These are phyloP conservation scores for Uncinocarpus reesii DNA, from an alignment of 2,329 filamentous ascomycete genomes.

Conservation along the genomic window DNA sequence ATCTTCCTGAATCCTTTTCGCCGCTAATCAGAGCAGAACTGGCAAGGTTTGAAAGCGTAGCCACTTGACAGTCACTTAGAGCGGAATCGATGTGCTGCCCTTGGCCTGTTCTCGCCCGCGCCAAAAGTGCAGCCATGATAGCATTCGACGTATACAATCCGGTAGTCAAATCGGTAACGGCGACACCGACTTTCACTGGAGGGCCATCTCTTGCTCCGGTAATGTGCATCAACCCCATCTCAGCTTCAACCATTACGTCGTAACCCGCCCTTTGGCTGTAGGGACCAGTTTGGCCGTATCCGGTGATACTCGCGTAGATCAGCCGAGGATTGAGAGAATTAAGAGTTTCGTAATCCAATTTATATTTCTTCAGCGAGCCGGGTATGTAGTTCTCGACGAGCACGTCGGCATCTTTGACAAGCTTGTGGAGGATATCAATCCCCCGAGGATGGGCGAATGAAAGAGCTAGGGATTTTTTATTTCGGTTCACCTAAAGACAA, in stretches of 20 bases:
- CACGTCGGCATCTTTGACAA: constrained; percentile 77
- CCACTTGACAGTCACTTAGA: constrained; percentile 88
- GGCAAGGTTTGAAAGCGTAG: constrained; percentile 88
- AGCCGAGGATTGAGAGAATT: constrained; percentile 71
- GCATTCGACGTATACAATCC: constrained; percentile 91
- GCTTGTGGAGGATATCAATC: constrained; percentile 73
- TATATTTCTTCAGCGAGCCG: constrained; percentile 78
- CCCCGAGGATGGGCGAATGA: constrained; percentile 81
- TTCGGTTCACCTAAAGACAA: constrained; percentile 69
- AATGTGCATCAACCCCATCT: constrained; percentile 98
- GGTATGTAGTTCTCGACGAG: constrained; percentile 96
- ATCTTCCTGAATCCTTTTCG: constrained; percentile 74
- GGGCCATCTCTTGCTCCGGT: constrained; percentile 79
- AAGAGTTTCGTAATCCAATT: constrained; percentile 75
- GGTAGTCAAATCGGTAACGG: constrained; percentile 90
- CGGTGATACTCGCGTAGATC: constrained; percentile 93
- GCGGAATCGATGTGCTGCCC: constrained; percentile 91
- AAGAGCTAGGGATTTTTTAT: constrained; percentile 87
- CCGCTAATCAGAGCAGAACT: constrained; percentile 84
- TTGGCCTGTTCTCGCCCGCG: constrained; percentile 59
- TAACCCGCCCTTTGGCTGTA: constrained; percentile 83
- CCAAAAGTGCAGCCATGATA: constrained; percentile 86
- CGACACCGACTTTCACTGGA: constrained; percentile 93
- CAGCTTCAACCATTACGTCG: constrained; percentile 98
- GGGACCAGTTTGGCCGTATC: constrained; percentile 90